Base-by-base conservation (phyloP, 1,284 basidiomycete species). In the Macrocystidia cucumis region DNA sequence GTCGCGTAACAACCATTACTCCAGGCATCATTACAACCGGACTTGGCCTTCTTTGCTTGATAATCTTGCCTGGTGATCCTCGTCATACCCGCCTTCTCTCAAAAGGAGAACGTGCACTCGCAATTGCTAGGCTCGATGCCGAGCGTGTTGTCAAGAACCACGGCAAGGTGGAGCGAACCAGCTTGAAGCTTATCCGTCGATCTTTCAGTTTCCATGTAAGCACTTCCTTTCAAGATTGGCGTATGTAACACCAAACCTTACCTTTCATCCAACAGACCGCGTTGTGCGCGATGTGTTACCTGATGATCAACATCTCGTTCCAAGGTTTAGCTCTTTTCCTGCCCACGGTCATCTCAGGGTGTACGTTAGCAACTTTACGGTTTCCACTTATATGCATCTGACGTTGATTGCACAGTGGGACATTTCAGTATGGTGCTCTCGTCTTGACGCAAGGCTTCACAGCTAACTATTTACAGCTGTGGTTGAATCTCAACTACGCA, bases 261-360 rank as follows among this genome's bases (percentile, higher is more conserved):
- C 28, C 9, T 25, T 30, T n/a, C n/a, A n/a, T n/a, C 23, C 4
- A 11, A 19, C 22, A 59, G 56, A 56, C 56, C 2, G 44, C 43
- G 6, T 25, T 55, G 2, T 54, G 52, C 24, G 40, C 51, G 2
- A 21, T 54, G 1, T 43, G 44, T 20, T 59, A 58, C 32, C 30
- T 55, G 2, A 45, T 60, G 45, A 45, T 52, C 41, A 58, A 57
- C 25, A 56, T 58, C 18, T 57, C 56, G 1, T 60, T 61, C 40
- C 60, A 63, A 48, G 60, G 59, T n/a, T 34, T 63, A 9, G 58
- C 54, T 42, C 44, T 62, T 4, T 63, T 60, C 42, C 47, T 63
- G 52, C 60, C 59, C 3, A 62, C 60, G 5, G 59, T 63, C 25
- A 43, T 62, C 29, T 44, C 54, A 4, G 56, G 51, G 4, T 54